Base-by-base conservation (phyloP, 331 rosid genomes). In the Quercus phellos region DNA sequence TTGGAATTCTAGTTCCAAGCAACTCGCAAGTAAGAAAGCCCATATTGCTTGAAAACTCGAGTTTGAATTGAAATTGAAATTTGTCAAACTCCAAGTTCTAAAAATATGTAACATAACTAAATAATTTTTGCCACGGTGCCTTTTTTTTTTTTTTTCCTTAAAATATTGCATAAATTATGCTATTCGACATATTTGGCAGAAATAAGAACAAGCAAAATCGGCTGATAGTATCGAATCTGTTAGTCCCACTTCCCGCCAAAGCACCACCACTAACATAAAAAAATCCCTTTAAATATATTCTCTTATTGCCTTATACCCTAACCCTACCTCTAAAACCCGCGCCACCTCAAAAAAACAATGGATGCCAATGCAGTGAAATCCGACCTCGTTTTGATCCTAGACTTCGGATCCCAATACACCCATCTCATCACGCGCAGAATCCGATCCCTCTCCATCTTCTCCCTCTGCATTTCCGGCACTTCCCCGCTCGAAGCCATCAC, bases 361-460 rank as follows among this genome's bases (percentile, higher is more conserved):
- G 98, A 94, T 55, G 85, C 89, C 0, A 92, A 90, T 77, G 80
- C 74, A 18, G 85, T 92, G 69, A 89, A 92, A 70, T 84, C 97
- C 0, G 94, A 94, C 71, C 87, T 90, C 0, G 99, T 94, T 5
- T 88, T 94, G 46, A 89, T 94, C 77, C 90, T 94, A 3, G 97
- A 94, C 78, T 94, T 80, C 24, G 99, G 99, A 42, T 94, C 99
- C 43, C 99, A 92, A 29, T 94, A 94, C 88, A 94, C 99, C 6
- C 99, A 94, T 74, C 97, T 94, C 81, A 92, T 94, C 89, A 92
- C 99, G 4, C 98, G 99, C 74, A 90, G 98, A 5, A 95, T 95
- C 78, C 84, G 99, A 6, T 82, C 90, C 63, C 97, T 91, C 81
- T 84, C 91, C 68, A 87, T 91, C 30, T 95, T 93, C 85, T 92